Evolutionary conservation across 2,329 filamentous ascomycete species (phyloP).

Genomic region (Ophiocordyceps unilateralis): DNA sequence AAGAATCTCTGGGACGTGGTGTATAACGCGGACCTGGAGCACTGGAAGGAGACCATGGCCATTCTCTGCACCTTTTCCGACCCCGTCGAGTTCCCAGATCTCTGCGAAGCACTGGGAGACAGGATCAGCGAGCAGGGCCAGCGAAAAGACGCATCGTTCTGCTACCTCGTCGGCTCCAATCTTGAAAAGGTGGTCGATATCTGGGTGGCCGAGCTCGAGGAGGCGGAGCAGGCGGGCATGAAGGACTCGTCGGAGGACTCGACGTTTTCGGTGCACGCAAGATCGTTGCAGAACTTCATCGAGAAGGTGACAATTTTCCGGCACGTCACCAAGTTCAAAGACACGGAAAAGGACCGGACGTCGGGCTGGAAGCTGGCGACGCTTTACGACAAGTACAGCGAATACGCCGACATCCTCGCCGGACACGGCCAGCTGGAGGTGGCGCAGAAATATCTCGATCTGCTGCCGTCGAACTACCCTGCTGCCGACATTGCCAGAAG

Average conservation of each 20-base stretch:
- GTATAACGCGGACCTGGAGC: constrained; percentile 78
- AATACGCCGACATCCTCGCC: constrained; percentile 91
- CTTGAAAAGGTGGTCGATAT: constrained; percentile 92
- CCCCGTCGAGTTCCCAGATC: constrained; percentile 76
- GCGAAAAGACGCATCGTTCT: constrained; percentile 87
- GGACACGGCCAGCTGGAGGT: constrained; percentile 73
- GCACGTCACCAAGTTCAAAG: constrained; percentile 79
- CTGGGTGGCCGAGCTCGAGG: constrained; percentile 79
- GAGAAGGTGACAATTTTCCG: constrained; percentile 98
- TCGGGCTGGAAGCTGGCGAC: constrained; percentile 78
- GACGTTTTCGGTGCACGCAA: constrained; percentile 81
- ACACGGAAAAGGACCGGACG: constrained; percentile 51
- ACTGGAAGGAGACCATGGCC: constrained; percentile 97
- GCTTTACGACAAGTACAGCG: constrained; percentile 87
- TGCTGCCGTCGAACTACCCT: constrained; percentile 69
- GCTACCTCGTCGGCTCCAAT: constrained; percentile 88
- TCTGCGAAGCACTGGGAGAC: constrained; percentile 90
- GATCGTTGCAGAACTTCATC: constrained; percentile 78
- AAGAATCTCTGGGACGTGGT: constrained; percentile 98
- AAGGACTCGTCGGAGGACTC: constrained; percentile 55
- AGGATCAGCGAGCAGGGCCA: constrained; percentile 63
- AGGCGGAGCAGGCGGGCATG: constrained; percentile 61
- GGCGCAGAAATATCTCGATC: constrained; percentile 80
- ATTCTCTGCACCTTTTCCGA: constrained; percentile 91
- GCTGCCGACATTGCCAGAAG: constrained; percentile 76